phyloP scores from a whole-genome alignment of 139 green algal species.

The Volvox reticuliferus region DNA sequence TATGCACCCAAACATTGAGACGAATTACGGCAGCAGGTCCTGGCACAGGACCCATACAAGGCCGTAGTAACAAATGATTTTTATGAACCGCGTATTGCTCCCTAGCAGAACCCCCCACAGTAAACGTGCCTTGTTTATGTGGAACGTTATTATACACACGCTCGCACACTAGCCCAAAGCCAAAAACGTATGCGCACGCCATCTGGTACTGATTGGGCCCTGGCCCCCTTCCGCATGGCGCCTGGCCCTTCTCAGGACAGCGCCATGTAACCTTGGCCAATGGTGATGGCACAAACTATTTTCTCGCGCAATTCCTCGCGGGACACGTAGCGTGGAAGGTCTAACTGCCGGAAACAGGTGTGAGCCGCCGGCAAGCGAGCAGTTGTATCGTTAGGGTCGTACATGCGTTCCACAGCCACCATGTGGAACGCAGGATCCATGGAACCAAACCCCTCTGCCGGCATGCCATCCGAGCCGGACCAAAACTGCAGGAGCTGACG shows the following conservation, averaged over 20 bases:
- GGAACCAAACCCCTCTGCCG: conserved; percentile 71
- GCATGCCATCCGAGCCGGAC: conserved; percentile 73
- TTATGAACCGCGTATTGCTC: too few species aligned
- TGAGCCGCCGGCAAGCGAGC: conserved; percentile 71
- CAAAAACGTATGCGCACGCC: too few species aligned
- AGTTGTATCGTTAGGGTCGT: conserved; percentile 69
- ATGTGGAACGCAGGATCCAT: conserved; percentile 76
- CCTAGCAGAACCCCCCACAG: too few species aligned
- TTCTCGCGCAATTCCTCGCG: conserved; percentile 71
- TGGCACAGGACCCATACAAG: too few species aligned
- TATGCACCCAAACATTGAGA: too few species aligned
- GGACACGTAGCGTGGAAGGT: conserved; percentile 70
- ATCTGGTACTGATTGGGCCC: too few species aligned
- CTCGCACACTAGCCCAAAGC: too few species aligned
- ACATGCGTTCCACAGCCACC: conserved; percentile 72
- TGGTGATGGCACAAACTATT: conserved; percentile 74
- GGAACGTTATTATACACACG: too few species aligned
- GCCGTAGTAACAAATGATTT: too few species aligned
- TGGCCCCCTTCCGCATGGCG: too few species aligned
- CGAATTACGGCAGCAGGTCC: too few species aligned
- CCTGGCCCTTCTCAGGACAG: conserved; percentile 50
- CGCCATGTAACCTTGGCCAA: conserved; percentile 77
- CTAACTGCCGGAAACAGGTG: conserved; percentile 78
- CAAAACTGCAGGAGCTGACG: conserved; percentile 78
- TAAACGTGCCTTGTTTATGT: too few species aligned